These are phyloP conservation scores for Penicillium nucicola DNA, from an alignment of 495 filamentous ascomycete species.

Conservation along the genomic window DNA sequence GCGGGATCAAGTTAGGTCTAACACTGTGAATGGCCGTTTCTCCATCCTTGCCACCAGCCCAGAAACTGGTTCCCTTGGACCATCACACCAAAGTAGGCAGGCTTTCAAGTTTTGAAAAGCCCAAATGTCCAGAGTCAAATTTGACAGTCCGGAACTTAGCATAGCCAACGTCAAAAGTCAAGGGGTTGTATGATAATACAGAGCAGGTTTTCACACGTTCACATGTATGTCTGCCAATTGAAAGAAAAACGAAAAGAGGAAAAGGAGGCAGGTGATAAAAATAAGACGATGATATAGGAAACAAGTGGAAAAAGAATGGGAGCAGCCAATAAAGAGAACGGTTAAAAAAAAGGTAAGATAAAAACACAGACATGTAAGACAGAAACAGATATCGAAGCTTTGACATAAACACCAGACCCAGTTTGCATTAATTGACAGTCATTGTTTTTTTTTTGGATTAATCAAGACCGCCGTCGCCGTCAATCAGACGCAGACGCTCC, in stretches of 20 bases:
- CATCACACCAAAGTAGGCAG: background rate
- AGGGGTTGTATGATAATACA: constrained; percentile 31
- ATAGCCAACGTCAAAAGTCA: constrained; percentile 7
- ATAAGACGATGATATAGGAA: constrained; percentile 6
- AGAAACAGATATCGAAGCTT: constrained; percentile 7
- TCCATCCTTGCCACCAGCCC: background rate
- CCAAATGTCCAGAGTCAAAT: background rate
- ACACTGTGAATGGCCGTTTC: background rate
- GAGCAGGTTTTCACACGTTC: constrained; percentile 8
- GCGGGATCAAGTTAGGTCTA: constrained; percentile 3
- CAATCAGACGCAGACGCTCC: constrained; percentile 81
- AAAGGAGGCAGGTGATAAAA: constrained; percentile 7
- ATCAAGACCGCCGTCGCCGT: constrained; percentile 61
- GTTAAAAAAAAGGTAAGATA: constrained; percentile 8
- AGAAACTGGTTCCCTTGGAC: no score
- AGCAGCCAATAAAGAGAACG: background rate
- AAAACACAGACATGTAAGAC: constrained; percentile 9
- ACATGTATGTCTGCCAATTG: constrained; percentile 6
- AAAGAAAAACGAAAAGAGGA: constrained; percentile 11
- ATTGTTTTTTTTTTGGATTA: constrained; percentile 8
- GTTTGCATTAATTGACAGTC: constrained; percentile 23
- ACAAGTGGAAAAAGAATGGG: constrained; percentile 2
- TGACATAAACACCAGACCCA: constrained; percentile 31
- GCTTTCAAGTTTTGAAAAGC: background rate
- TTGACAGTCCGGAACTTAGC: constrained; percentile 1